phyloP scores from a whole-genome alignment of 2,329 filamentous ascomycete species.

The Aspergillus sp. region DNA sequence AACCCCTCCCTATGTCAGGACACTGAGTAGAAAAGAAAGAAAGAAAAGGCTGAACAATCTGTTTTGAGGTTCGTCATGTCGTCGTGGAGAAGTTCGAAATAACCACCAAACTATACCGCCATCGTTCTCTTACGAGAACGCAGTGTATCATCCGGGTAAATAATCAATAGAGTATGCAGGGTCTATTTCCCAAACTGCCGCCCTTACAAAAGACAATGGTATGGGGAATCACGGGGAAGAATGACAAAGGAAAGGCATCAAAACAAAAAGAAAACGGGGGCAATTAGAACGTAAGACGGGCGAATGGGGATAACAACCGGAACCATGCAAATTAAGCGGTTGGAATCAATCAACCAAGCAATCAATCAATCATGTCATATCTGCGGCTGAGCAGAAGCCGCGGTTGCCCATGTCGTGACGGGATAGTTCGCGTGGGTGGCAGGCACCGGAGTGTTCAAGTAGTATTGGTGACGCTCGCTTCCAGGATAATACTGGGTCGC shows the following conservation, averaged over 20 bases:
- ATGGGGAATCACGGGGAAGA: slow-evolving; percentile 12
- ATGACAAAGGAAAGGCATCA: slow-evolving; percentile 12
- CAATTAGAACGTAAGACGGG: background rate
- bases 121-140: slow-evolving; percentile 21
- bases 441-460: slow-evolving; percentile 28
- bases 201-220: slow-evolving; percentile 13
- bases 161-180: slow-evolving; percentile 21
- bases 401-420: slow-evolving; percentile 38
- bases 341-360: background rate
- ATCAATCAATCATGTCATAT: slow-evolving; percentile 23
- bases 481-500: slow-evolving; percentile 33
- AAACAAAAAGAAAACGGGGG: slow-evolving; percentile 8
- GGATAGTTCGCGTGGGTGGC: slow-evolving; percentile 34
- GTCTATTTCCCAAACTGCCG: slow-evolving; percentile 26
- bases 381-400: slow-evolving; percentile 38
- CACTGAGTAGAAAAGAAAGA: slow-evolving; percentile 1
- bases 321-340: background rate
- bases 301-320: background rate
- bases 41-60: slow-evolving; percentile 9
- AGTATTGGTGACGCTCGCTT: slow-evolving; percentile 35
- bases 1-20: slow-evolving; percentile 5
- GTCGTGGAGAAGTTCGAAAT: slow-evolving; percentile 16
- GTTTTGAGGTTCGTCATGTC: slow-evolving; percentile 20
- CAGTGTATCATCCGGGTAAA: slow-evolving; percentile 19
- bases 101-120: slow-evolving; percentile 15